These are phyloP conservation scores for Fusarium concolor DNA, from an alignment of 2,329 filamentous ascomycete genomes.

Conservation along the genomic window DNA sequence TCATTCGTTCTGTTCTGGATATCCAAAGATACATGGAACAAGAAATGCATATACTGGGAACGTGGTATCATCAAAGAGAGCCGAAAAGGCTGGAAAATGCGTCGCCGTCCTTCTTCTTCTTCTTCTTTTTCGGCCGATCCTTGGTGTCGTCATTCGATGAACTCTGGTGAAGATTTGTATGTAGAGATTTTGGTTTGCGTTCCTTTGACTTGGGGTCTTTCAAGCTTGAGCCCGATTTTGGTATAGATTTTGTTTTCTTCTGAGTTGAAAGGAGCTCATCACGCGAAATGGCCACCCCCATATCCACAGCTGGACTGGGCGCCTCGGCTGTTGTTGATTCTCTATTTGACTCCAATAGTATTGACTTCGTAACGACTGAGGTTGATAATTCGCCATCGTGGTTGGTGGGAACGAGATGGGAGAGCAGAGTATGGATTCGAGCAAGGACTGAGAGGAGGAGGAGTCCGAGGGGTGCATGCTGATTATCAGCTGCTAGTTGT, in stretches of 20 bases:
- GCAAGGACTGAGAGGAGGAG: slow-evolving; percentile 74
- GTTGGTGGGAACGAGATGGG: slow-evolving; percentile 47
- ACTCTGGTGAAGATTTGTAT: slow-evolving; percentile 35
- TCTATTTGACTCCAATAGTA: neutral
- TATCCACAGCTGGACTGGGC: slow-evolving; percentile 31
- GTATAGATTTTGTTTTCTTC: slow-evolving; percentile 10
- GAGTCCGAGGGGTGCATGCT: slow-evolving; percentile 78
- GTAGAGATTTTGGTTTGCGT: slow-evolving; percentile 11
- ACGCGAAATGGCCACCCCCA: slow-evolving; percentile 49
- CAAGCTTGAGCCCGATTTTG: neutral
- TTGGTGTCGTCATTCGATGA: slow-evolving; percentile 52
- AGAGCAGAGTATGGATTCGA: slow-evolving; percentile 62
- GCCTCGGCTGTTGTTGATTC: neutral
- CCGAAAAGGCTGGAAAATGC: slow-evolving; percentile 78
- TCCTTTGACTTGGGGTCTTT: slow-evolving; percentile 5
- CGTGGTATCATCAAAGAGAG: slow-evolving; percentile 55
- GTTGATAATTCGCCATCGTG: neutral
- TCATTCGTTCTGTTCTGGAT: neutral
- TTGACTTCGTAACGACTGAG: neutral
- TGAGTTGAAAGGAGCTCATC: slow-evolving; percentile 24
- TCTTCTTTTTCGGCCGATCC: slow-evolving; percentile 65
- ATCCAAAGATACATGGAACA: neutral
- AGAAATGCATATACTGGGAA: neutral
- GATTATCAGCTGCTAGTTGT: slow-evolving; percentile 76
- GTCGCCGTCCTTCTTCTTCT: slow-evolving; percentile 67